A percentile compares a stretch with the other conserved stretches of the same genome.
phyloP scores from a whole-genome alignment of 257 asterid genomes.

The Nicotiana obtusifolia region DNA sequence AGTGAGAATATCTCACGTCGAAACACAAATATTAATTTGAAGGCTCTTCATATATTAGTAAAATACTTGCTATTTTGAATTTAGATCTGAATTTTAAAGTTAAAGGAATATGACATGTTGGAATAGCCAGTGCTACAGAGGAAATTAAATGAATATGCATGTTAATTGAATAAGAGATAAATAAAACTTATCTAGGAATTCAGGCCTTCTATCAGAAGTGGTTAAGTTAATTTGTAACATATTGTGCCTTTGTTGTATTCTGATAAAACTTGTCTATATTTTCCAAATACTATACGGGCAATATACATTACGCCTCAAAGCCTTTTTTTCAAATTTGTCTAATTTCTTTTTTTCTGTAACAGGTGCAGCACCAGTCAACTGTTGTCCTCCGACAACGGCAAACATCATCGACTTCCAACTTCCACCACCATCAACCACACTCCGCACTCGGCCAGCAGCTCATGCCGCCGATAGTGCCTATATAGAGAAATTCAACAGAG shows the following conservation, averaged over 20 bases:
- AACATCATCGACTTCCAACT: constrained; percentile 41
- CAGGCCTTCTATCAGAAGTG: neutral
- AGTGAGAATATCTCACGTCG: neutral
- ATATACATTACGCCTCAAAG: neutral
- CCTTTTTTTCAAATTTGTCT: neutral
- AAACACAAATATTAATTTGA: neutral
- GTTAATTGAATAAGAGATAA: no score
- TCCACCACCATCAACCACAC: constrained; percentile 32
- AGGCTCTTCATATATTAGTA: neutral
- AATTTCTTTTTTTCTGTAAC: neutral
- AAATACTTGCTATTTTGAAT: no score
- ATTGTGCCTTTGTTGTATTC: neutral
- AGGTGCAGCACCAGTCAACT: constrained; percentile 52
- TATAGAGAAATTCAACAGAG: constrained; percentile 44
- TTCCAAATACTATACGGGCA: neutral
- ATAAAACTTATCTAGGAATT: neutral
- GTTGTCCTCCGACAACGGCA: constrained; percentile 58
- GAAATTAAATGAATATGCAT: no score
- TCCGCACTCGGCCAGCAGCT: constrained; percentile 71
- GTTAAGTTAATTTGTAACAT: neutral
- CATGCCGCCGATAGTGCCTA: constrained; percentile 51
- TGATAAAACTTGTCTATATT: neutral
- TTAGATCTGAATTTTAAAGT: neutral
- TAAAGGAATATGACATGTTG: neutral
- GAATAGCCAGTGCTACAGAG: no score